These are phyloP conservation scores for Rossbeevera mucosa DNA, from an alignment of 768 basidiomycete genomes.

Conservation along the genomic window DNA sequence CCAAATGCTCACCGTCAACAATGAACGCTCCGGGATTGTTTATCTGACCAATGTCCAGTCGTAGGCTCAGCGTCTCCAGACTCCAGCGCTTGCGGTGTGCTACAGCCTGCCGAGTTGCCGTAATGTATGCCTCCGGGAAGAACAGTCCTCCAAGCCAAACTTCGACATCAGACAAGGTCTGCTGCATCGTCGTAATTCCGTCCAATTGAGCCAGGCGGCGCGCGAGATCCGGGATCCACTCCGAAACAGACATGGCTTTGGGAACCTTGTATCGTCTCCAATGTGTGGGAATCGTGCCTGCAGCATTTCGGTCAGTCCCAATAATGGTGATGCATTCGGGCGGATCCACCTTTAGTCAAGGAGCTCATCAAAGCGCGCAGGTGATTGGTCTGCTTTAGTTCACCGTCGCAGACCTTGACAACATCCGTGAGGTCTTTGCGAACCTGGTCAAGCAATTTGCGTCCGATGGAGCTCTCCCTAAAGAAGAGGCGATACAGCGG, in stretches of 20 bases:
- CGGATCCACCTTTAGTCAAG: slow-evolving; percentile 72
- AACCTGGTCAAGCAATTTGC: slow-evolving; percentile 73
- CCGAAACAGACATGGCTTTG: slow-evolving; percentile 73
- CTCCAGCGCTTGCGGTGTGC: slow-evolving; percentile 92
- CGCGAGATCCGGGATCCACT: slow-evolving; percentile 81
- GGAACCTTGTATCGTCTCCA: slow-evolving; percentile 90
- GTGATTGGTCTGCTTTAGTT: slow-evolving; percentile 93
- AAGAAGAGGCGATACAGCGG: slow-evolving; percentile 87
- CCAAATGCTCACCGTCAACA: slow-evolving; percentile 68
- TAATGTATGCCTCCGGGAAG: slow-evolving; percentile 95
- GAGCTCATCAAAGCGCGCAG: slow-evolving; percentile 86
- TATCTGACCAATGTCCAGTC: slow-evolving; percentile 77
- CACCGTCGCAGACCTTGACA: slow-evolving; percentile 79
- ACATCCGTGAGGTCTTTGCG: slow-evolving; percentile 78
- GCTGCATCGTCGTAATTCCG: slow-evolving; percentile 46
- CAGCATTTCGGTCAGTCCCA: slow-evolving; percentile 7
- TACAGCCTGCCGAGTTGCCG: slow-evolving; percentile 92
- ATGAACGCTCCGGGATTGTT: slow-evolving; percentile 78
- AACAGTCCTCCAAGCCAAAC: slow-evolving; percentile 94
- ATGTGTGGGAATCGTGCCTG: slow-evolving; percentile 83
- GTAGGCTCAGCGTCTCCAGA: slow-evolving; percentile 78
- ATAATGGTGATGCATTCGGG: background rate
- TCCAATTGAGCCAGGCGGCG: slow-evolving; percentile 83
- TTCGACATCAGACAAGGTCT: slow-evolving; percentile 63
- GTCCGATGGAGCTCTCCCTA: slow-evolving; percentile 80